Evolutionary conservation across 1,284 basidiomycete genomes (phyloP), one percentile per base, ranked within the genome.

Genomic region (Rhizoctonia solani): DNA sequence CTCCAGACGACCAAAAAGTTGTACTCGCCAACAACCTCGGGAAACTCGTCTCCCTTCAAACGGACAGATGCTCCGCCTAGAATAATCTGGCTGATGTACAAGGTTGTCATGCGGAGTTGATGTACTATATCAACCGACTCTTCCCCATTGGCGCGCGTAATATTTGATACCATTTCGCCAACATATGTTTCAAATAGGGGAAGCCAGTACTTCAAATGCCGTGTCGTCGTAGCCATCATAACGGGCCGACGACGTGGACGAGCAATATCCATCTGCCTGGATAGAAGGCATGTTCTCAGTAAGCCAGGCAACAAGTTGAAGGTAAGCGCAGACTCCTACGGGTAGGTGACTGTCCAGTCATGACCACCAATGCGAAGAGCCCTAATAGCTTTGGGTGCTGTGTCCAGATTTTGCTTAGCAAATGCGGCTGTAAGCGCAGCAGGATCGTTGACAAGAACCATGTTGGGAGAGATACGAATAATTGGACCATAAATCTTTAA

Each of bases 11-110:
- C 49, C 5, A 52, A 16, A 27, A 52, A 52, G 21, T 52, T 52
- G 16, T 52, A 52, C 21, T 52, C 49, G 8, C 49, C 49, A 8
- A 52, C 49, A 9, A 27, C 49, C 23, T 52, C 19, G 27, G 49
- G 49, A 52, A 52, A 52, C 19, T 52, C 49, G 5, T 52, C 49
- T 19, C 49, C 49, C 13, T 52, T 52, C 21, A 52, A 27, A 5
- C 49, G 49, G 14, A 52, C 49, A 13, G 49, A 52, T 13, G 49
- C 49, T 19, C 49, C 49, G 4, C 49, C 49, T 3, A 52, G 21
- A 13, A 52, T 52, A 52, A 52, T 27, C 49, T 52, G 49, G 21
- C 49, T 52, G 49, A 52, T 52, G 25, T 52, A 52, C 21, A 52
- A 27, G 8, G 49, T 52, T 5, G 25, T 27, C 19, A 52, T 52